These are phyloP conservation scores for Nymphaea thermarum DNA, from an alignment of 164 flowering plant species.

Conservation along the genomic window DNA sequence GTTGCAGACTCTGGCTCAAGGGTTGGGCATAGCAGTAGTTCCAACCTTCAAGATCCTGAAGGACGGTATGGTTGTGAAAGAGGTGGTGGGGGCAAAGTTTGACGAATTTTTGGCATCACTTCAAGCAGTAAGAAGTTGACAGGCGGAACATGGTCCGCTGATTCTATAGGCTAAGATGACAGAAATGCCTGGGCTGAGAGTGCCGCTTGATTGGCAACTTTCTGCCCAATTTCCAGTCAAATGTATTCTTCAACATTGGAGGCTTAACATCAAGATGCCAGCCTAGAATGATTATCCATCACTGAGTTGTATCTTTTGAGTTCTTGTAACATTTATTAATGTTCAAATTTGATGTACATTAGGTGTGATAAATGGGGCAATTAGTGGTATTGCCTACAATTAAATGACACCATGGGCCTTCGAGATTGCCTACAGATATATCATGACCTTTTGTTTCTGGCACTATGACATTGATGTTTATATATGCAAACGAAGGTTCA, in stretches of 20 bases:
- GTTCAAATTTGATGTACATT: no score
- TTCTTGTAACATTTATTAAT: no score
- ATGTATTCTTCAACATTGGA: neutral
- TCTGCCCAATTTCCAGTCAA: neutral
- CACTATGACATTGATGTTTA: no score
- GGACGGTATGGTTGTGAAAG: conserved; percentile 55
- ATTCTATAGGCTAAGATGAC: neutral
- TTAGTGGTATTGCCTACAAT: no score
- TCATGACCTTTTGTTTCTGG: no score
- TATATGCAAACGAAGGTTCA: no score
- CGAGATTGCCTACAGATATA: no score
- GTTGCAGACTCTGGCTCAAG: conserved; percentile 81
- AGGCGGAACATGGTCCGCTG: neutral
- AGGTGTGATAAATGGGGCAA: no score
- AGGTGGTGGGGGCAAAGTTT: conserved; percentile 82
- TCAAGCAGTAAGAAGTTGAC: conserved; percentile 30
- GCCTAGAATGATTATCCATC: no score
- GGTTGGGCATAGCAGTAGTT: conserved; percentile 78
- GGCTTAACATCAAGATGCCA: no score
- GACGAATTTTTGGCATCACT: conserved; percentile 63
- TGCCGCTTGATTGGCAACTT: neutral
- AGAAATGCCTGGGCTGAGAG: neutral
- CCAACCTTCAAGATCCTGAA: conserved; percentile 95
- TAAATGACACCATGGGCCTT: no score
- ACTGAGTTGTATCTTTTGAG: no score